These are phyloP conservation scores for Tetrapisispora taiwanensis DNA, from an alignment of 805 yeast species.

Conservation along the genomic window DNA sequence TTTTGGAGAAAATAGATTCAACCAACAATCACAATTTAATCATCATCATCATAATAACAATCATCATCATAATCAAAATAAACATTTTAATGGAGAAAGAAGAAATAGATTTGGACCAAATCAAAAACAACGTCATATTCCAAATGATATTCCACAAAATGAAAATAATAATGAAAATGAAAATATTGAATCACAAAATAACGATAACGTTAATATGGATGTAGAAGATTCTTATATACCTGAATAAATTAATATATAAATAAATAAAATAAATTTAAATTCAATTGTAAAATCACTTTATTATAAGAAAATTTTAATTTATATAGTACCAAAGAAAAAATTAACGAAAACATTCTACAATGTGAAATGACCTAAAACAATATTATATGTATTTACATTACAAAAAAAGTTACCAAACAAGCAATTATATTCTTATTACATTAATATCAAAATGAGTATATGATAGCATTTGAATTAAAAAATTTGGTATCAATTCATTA, in stretches of 20 bases:
- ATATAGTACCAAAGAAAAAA: too few species aligned
- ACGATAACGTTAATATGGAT: conserved; percentile 1
- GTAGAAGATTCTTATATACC: conserved; percentile 6
- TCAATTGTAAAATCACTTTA: too few species aligned
- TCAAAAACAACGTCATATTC: conserved; percentile 4
- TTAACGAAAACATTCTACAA: too few species aligned
- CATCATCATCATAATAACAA: conserved; percentile 2
- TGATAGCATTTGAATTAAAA: too few species aligned
- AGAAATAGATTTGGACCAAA: conserved; percentile 9
- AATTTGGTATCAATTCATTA: too few species aligned
- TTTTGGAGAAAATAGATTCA: conserved; percentile 1
- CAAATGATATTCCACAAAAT: background rate
- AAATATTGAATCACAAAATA: background rate
- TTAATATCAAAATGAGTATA: too few species aligned
- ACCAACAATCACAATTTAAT: background rate
- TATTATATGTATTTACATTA: too few species aligned
- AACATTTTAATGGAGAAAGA: conserved; percentile 6
- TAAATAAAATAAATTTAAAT: background rate
- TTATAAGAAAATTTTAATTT: too few species aligned
- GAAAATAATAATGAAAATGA: background rate
- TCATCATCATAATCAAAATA: conserved; percentile 3
- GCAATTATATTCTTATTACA: too few species aligned
- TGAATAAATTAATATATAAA: conserved; percentile 1
- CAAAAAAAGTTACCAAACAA: too few species aligned
- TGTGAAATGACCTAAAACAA: too few species aligned